Conservation (phyloP, 805 yeast species). For the Wickerhamiella sorbophila region DNA sequence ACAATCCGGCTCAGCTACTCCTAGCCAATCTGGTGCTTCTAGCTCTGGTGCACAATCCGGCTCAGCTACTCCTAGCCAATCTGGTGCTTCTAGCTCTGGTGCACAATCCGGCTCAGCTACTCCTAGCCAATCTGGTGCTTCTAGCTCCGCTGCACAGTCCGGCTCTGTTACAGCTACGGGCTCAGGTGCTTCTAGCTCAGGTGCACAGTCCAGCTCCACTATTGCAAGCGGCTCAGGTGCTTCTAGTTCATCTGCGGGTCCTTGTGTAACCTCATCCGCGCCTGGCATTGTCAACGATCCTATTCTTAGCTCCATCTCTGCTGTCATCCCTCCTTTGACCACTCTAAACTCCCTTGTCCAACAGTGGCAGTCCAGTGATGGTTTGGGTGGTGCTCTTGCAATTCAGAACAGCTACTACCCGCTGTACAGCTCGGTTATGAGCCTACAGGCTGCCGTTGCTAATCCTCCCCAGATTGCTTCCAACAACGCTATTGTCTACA, state of each 20-base stretch:
- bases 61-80: not conserved
- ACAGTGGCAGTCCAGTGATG: conserved; percentile 8
- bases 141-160: not conserved
- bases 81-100: not conserved
- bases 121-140: not conserved
- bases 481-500: not conserved
- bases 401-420: conserved; percentile 9
- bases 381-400: conserved; percentile 10
- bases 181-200: not conserved
- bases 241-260: not conserved
- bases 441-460: conserved; percentile 3
- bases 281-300: not conserved
- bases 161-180: not conserved
- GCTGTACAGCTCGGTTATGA: conserved; percentile 5
- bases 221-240: not conserved
- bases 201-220: not conserved
- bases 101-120: not conserved
- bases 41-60: not conserved
- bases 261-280: not conserved
- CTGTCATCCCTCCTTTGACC: not conserved
- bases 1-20: not conserved
- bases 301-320: not conserved
- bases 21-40: not conserved
- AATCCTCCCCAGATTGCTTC: not conserved
- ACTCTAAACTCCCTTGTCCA: conserved; percentile 5